Evolutionary conservation across 2,329 filamentous ascomycete genomes (phyloP).

Genomic region (Fusarium scirpi): DNA sequence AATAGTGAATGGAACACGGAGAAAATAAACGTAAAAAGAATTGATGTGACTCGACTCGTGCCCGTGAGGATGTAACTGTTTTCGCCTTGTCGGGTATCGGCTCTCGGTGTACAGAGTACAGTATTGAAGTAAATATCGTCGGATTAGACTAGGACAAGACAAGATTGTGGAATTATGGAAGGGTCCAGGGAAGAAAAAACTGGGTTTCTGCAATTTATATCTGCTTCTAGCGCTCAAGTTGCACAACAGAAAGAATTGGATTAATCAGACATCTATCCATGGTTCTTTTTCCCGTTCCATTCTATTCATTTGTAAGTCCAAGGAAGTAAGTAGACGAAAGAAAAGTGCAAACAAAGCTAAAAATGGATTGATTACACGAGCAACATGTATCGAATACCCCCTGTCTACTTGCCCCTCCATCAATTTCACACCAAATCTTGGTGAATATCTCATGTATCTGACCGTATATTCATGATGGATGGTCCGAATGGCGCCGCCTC

Average conservation of each 20-base stretch:
- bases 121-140: slow-evolving; percentile 9
- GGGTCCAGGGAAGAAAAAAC: slow-evolving; percentile 28
- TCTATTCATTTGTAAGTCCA: slow-evolving; percentile 36
- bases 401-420: slow-evolving; percentile 22
- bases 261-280: slow-evolving; percentile 7
- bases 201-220: slow-evolving; percentile 28
- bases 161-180: slow-evolving; percentile 35
- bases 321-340: slow-evolving; percentile 6
- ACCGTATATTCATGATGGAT: slow-evolving; percentile 7
- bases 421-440: not conserved
- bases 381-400: not conserved
- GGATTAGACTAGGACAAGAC: slow-evolving; percentile 19
- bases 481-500: slow-evolving; percentile 21
- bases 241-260: slow-evolving; percentile 12
- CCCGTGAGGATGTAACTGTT: slow-evolving; percentile 9
- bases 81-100: slow-evolving; percentile 36
- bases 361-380: slow-evolving; percentile 7
- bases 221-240: slow-evolving; percentile 17
- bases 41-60: slow-evolving; percentile 32
- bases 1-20: not conserved
- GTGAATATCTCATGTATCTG: slow-evolving; percentile 5
- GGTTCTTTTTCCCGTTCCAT: slow-evolving; percentile 3
- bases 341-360: not conserved
- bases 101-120: slow-evolving; percentile 41
- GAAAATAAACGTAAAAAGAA: slow-evolving; percentile 38